Base-by-base conservation (phyloP, 768 basidiomycete species). In the Auricularia sp. region DNA sequence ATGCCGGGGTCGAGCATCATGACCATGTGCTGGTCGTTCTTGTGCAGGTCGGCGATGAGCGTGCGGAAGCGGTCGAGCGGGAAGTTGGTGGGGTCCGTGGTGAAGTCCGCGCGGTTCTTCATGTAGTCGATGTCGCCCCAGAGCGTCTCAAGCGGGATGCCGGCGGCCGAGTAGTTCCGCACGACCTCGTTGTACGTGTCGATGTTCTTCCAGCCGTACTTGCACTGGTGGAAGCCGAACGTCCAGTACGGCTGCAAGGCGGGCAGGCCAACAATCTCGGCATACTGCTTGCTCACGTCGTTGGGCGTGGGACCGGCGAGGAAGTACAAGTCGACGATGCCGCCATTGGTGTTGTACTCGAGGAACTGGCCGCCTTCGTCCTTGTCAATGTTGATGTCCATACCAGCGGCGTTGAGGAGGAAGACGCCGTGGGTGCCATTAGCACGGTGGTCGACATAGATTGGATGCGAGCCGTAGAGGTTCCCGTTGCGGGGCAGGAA, bases 321-420 rank as follows among this genome's bases (percentile, higher is more conserved):
- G 75, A 93, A 90, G 77, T 90, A 88, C 67, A 91, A 85, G 71
- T 91, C 89, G 36, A 91, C 72, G 1, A 90, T 80, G 8, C 89
- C 89, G 3, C 90, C 90, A 68, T 91, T 87, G 39, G 83, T 81
- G 66, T 89, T 86, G 72, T 91, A 93, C 75, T 91, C 87, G 66
- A 89, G 72, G 3, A 81, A 73, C 8, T 78, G 76, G 5, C 64
- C 65, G 21, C 70, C 74, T 4, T 67, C 72, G 35, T 70, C 67
- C 58, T 79, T 75, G 34, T 79, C 80, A 64, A 89, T 75, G 70
- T 88, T 88, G 76, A 91, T 77, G 66, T 91, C 88, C 86, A 90
- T 89, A 0, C 88, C 88, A 67, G 87, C 84, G 10, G 87, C 84
- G 71, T 83, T 88, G 62, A 87, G 78, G 0, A 90, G 71, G 70